Percentiles rank a stretch among this genome's conserved stretches.
Conservation (phyloP, 306 rosid genomes). For the Begonia peltatifolia region DNA sequence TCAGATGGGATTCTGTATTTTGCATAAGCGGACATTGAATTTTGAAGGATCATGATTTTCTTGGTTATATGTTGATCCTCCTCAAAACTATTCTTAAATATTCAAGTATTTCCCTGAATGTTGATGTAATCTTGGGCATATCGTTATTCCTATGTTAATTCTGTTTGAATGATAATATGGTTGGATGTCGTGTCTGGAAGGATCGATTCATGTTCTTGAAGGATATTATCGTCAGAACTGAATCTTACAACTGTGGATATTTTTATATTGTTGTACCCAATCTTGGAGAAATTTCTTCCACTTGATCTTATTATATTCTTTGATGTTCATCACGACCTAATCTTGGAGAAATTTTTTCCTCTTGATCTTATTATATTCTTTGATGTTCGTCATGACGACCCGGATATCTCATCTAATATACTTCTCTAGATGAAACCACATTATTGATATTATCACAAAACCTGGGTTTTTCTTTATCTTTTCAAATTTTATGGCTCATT, state of each 20-base stretch:
- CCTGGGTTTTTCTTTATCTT: conserved; percentile 38
- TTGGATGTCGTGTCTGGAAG: too few relatives aligned
- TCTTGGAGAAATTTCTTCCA: conserved; percentile 34
- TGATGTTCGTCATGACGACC: conserved; percentile 37
- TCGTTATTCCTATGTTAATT: too few relatives aligned
- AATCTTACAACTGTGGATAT: conserved; percentile 22
- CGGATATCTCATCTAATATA: conserved; percentile 33
- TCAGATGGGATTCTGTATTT: too few relatives aligned
- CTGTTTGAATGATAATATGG: too few relatives aligned
- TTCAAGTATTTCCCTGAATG: too few relatives aligned
- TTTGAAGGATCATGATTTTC: too few relatives aligned
- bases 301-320: conserved; percentile 6
- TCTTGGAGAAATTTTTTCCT: not conserved
- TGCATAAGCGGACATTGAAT: too few relatives aligned
- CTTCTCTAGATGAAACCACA: conserved; percentile 29
- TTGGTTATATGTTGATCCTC: too few relatives aligned
- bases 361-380: not conserved
- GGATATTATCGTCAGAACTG: conserved; percentile 29
- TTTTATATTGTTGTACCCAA: conserved; percentile 21
- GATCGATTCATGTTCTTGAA: conserved; percentile 3
- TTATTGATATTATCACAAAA: conserved; percentile 39
- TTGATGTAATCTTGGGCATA: too few relatives aligned
- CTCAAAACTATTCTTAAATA: too few relatives aligned
- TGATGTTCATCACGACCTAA: not conserved
- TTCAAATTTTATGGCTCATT: conserved; percentile 31